phyloP scores from a whole-genome alignment of 148 eudicot species.

The Salicornia ramosissima region DNA sequence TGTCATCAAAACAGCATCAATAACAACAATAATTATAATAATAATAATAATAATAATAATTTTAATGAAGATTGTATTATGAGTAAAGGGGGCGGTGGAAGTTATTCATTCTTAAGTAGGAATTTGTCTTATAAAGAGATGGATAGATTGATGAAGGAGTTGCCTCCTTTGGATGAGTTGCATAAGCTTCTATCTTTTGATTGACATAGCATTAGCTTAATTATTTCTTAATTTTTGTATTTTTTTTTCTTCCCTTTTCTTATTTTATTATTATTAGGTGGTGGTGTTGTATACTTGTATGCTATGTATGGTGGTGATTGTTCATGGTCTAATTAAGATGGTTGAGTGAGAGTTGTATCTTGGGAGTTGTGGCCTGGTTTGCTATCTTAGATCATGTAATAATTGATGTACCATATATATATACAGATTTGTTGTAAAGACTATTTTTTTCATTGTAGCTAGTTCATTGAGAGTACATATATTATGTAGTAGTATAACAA shows the following conservation, averaged over 20 bases:
- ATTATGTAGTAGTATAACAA: no score
- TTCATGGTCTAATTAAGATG: background rate
- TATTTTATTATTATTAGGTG: no score
- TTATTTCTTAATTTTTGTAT: no score
- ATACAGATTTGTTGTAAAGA: background rate
- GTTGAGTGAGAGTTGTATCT: background rate
- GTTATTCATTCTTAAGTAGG: slow-evolving; percentile 19
- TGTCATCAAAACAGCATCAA: no score
- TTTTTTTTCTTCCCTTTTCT: background rate
- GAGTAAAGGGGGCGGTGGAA: slow-evolving; percentile 1
- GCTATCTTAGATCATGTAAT: background rate
- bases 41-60: background rate
- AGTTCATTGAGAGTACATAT: background rate
- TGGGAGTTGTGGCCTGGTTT: background rate
- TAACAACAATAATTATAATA: no score
- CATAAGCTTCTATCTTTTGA: slow-evolving; percentile 26
- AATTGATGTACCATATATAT: background rate
- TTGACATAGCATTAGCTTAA: background rate
- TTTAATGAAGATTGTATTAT: background rate
- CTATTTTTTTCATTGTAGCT: background rate
- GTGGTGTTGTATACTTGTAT: no score
- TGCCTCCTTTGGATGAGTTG: slow-evolving; percentile 46
- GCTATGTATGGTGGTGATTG: background rate
- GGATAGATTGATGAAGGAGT: slow-evolving; percentile 37
- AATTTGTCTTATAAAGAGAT: slow-evolving; percentile 41